Percentiles rank a stretch among this genome's conserved stretches.
Conservation (phyloP, 2,329 filamentous ascomycete species). For the Colletotrichum cereale region DNA sequence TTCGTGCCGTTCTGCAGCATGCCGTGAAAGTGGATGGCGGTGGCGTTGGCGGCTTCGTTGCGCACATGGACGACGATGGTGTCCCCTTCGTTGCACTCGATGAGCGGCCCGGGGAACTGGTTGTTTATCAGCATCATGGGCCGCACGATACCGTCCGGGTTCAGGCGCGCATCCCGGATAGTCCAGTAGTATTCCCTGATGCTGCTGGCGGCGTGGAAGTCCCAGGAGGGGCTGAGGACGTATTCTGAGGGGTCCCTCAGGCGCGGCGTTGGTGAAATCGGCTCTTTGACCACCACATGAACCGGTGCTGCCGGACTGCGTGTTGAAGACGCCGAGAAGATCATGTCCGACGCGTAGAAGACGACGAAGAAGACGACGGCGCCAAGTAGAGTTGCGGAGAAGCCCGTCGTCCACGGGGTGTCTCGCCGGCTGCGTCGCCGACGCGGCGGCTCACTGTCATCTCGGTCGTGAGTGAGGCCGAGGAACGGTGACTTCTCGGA, state of each 20-base stretch:
- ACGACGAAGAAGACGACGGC: conserved; percentile 15
- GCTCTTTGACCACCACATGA: conserved; percentile 8
- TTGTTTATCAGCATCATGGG: conserved; percentile 79
- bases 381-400: neutral
- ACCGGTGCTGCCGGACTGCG: neutral
- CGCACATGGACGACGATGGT: conserved; percentile 75
- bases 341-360: conserved; percentile 4
- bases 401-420: neutral
- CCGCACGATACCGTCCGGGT: conserved; percentile 70
- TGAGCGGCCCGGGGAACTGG: conserved; percentile 78
- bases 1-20: conserved; percentile 82
- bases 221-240: conserved; percentile 68
- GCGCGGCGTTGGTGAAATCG: conserved; percentile 35
- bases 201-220: conserved; percentile 61
- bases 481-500: conserved; percentile 34
- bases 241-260: conserved; percentile 62
- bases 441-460: neutral
- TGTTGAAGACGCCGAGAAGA: neutral
- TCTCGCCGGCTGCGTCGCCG: neutral
- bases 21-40: conserved; percentile 82
- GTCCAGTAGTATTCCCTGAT: conserved; percentile 72
- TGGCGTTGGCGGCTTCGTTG: conserved; percentile 76
- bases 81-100: conserved; percentile 81
- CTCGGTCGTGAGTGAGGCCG: neutral
- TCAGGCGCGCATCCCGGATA: conserved; percentile 67